Evolutionary conservation across 345 rosid species (phyloP).

Genomic region (Bretschneidera sinensis): DNA sequence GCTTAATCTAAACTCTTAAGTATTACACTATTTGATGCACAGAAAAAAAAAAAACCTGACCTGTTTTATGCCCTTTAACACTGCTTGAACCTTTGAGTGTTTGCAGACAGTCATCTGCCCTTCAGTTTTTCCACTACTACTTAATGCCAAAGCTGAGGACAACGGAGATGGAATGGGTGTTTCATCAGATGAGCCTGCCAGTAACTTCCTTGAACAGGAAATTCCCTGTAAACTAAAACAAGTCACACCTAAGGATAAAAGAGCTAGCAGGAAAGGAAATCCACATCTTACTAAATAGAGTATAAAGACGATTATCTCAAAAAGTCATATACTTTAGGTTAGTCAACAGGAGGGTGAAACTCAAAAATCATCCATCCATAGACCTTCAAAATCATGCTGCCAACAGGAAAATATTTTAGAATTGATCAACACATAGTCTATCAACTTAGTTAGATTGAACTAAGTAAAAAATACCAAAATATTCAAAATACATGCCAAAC

Average conservation of each 20-base stretch:
- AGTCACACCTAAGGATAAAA: neutral
- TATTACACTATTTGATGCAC: neutral
- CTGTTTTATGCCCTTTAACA: constrained; percentile 86
- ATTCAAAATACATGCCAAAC: too few relatives aligned
- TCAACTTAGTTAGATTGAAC: too few relatives aligned
- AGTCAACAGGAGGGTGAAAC: too few relatives aligned
- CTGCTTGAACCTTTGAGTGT: constrained; percentile 73
- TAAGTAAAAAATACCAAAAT: too few relatives aligned
- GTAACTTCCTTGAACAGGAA: constrained; percentile 58
- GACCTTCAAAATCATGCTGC: too few relatives aligned
- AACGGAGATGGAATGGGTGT: constrained; percentile 77
- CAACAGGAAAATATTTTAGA: too few relatives aligned
- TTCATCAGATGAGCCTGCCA: constrained; percentile 45
- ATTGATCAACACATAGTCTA: too few relatives aligned
- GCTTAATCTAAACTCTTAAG: neutral
- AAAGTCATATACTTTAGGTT: too few relatives aligned
- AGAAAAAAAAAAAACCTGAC: constrained; percentile 21
- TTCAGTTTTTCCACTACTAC: constrained; percentile 55
- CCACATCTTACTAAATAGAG: neutral
- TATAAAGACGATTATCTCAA: too few relatives aligned
- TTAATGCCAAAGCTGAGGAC: constrained; percentile 48
- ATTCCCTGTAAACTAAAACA: constrained; percentile 49
- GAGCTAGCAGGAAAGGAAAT: neutral
- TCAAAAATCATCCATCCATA: too few relatives aligned
- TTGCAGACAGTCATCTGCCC: constrained; percentile 56